phyloP scores from a whole-genome alignment of 2,329 filamentous ascomycete genomes.

The Hypoxylon sp. region DNA sequence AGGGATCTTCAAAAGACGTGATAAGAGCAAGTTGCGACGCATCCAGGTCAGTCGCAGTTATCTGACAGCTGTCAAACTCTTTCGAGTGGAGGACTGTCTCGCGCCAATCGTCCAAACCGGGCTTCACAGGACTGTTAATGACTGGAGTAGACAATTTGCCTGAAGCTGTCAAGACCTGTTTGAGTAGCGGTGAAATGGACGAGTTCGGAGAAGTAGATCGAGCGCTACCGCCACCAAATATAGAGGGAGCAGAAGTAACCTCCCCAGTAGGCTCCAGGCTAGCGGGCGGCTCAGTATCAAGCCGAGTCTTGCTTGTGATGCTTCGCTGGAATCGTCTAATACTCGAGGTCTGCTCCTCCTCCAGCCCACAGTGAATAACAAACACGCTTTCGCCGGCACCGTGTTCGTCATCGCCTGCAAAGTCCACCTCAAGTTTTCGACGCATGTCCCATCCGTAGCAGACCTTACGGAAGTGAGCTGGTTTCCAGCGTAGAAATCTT shows the following conservation, averaged over 20 bases:
- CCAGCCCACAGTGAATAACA: conserved; percentile 78
- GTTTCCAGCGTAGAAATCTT: conserved; percentile 76
- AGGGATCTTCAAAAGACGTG: conserved; percentile 81
- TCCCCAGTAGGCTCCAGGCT: conserved; percentile 22
- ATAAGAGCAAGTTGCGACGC: conserved; percentile 77
- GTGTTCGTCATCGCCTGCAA: conserved; percentile 81
- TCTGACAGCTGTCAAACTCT: conserved; percentile 67
- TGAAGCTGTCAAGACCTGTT: conserved; percentile 42
- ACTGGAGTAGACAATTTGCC: conserved; percentile 41
- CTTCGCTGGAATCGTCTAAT: conserved; percentile 60
- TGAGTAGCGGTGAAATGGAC: conserved; percentile 39
- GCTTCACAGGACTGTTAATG: conserved; percentile 43
- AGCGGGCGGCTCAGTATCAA: conserved; percentile 12
- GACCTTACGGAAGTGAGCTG: conserved; percentile 79
- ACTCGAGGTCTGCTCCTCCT: conserved; percentile 62
- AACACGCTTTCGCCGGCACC: conserved; percentile 82
- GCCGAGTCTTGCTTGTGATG: conserved; percentile 33
- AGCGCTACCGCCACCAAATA: conserved; percentile 48
- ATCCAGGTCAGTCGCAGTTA: conserved; percentile 80
- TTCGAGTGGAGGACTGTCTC: conserved; percentile 71
- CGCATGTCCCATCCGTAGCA: conserved; percentile 95
- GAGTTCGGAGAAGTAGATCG: conserved; percentile 39
- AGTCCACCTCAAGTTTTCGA: conserved; percentile 86
- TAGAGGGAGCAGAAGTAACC: conserved; percentile 41
- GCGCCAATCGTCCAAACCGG: conserved; percentile 71